Base-by-base conservation (phyloP, 306 rosid species). In the Medicago arabica region DNA sequence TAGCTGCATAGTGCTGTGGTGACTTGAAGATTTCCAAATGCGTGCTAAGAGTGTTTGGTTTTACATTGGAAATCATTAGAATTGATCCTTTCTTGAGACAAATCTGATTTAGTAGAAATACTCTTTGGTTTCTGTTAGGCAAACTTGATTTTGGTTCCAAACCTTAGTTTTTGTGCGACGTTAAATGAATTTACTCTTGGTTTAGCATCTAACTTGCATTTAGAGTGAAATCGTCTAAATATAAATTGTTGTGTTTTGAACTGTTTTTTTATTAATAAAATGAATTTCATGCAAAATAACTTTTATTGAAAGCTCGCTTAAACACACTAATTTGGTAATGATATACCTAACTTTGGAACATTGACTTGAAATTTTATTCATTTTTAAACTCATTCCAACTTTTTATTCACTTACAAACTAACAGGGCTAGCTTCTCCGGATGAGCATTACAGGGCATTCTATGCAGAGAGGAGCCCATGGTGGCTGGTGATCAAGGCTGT, bases 401-500 rank as follows among this genome's bases (percentile, higher is more conserved):
- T 34, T 70, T 13, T 17, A 54, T 51, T 36, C 49, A 51, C 18
- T 70, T 54, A 13, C 50, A 71, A 54, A 71, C 19, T 13, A 13
- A 38, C 65, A 90, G 97, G 98, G 25, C 44, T 95, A 85, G 86
- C 98, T 41, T 95, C 97, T 2, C 87, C 89, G 4, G 67, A 68
- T 60, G 92, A 81, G 72, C 61, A 86, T 16, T 95, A 92, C 80
- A 85, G 91, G 87, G 87, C 74, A 1, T 92, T 90, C 71, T 92
- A 88, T 76, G 96, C 89, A 0, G 98, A 95, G 88, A 89, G 92
- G 88, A 67, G 87, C 17, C 95, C 97, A 0, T 86, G 90, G 97
- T 95, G 98, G 98, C 9, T 90, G 84, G 87, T 84, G 69, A 95
- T 95, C 60, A 95, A 90, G 87, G 93, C 96, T 6, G 74, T 85